phyloP scores from a whole-genome alignment of 768 basidiomycete genomes.

The Suillus ampliporus region DNA sequence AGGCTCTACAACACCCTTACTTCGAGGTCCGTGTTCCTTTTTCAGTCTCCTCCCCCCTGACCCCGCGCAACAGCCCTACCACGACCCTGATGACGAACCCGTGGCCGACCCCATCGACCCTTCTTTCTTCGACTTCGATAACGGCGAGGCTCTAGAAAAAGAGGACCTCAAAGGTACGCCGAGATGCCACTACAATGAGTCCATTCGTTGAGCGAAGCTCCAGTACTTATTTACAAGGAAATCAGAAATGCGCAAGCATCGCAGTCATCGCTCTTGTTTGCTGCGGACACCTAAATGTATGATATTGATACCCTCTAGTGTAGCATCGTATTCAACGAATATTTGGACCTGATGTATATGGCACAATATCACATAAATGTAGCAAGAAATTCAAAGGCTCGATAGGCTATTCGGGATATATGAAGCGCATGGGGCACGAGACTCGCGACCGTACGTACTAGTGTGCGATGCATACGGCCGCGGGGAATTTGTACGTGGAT shows the following conservation, averaged over 20 bases:
- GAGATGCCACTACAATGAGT: constrained; percentile 4
- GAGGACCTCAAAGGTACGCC: constrained; percentile 70
- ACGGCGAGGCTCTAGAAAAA: constrained; percentile 65
- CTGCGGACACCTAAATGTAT: not conserved
- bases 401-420: not conserved
- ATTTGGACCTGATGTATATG: constrained; percentile 2
- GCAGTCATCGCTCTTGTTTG: not conserved
- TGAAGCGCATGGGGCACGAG: no score
- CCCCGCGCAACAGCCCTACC: constrained; percentile 67
- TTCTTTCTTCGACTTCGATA: constrained; percentile 85
- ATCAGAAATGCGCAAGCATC: constrained; percentile 36
- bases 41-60: not conserved
- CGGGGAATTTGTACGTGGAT: no score
- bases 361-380: not conserved
- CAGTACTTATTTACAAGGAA: constrained; percentile 56
- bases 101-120: constrained; percentile 76
- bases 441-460: no score
- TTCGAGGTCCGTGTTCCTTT: constrained; percentile 59
- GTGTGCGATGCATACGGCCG: no score
- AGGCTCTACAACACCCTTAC: constrained; percentile 90
- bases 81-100: constrained; percentile 90
- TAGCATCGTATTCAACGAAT: constrained; percentile 2
- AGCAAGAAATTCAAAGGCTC: not conserved
- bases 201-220: not conserved
- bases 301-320: constrained; percentile 7